Conservation (phyloP, 75 land plant species). For the Cupressus sempervirens region DNA sequence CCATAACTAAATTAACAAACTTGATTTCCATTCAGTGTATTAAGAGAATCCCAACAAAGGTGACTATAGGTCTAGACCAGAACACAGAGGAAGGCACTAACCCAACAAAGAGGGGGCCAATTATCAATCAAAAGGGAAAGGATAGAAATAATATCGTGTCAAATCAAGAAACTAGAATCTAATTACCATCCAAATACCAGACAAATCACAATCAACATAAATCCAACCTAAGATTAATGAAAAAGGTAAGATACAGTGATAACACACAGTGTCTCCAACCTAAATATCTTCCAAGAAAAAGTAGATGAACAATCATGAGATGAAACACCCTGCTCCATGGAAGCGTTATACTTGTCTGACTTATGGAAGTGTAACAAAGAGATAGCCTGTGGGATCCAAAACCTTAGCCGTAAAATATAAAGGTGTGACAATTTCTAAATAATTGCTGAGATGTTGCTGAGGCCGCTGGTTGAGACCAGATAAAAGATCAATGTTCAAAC, state of each 20-base stretch:
- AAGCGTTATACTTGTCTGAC: not conserved
- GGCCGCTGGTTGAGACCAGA: not conserved
- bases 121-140: not conserved
- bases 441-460: not conserved
- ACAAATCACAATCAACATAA: not conserved
- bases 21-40: not conserved
- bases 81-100: not conserved
- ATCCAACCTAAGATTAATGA: not conserved
- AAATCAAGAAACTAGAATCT: not conserved
- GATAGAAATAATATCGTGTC: not conserved
- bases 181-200: not conserved
- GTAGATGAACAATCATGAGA: not conserved
- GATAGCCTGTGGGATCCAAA: not conserved
- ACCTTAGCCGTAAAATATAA: not conserved
- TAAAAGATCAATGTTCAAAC: not conserved
- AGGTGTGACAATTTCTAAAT: not conserved
- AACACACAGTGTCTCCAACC: not conserved
- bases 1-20: not conserved
- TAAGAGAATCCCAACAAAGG: not conserved
- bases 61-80: not conserved
- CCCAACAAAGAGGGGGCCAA: not conserved
- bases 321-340: not conserved
- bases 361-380: not conserved
- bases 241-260: not conserved
- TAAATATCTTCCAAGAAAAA: not conserved